phyloP scores from a whole-genome alignment of 768 basidiomycete genomes.

The Suillus subalutaceus region DNA sequence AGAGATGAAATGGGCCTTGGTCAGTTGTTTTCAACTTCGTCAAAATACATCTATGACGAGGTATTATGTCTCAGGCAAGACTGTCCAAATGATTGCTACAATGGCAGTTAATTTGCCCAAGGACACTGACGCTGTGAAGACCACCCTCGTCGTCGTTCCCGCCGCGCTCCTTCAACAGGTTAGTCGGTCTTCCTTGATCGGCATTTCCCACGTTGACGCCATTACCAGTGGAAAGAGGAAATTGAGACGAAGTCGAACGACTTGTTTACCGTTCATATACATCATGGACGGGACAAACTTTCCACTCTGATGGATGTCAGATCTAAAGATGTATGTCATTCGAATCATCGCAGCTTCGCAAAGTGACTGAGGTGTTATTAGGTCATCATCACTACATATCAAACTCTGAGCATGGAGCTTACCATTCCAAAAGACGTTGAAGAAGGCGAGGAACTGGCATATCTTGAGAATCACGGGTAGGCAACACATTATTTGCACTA shows the following conservation, averaged over 20 bases:
- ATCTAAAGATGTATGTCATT: constrained; percentile 50
- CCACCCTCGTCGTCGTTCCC: constrained; percentile 77
- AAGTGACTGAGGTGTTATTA: constrained; percentile 28
- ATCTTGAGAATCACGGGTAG: constrained; percentile 54
- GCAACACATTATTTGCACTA: constrained; percentile 12
- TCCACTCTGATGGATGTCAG: constrained; percentile 54
- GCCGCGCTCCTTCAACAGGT: constrained; percentile 76
- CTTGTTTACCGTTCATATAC: constrained; percentile 63
- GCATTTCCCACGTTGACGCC: not conserved
- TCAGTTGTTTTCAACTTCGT: constrained; percentile 5
- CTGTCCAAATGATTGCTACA: constrained; percentile 79
- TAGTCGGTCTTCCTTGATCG: constrained; percentile 12
- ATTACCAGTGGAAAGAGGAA: constrained; percentile 69
- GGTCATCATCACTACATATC: constrained; percentile 79
- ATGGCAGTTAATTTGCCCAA: constrained; percentile 69
- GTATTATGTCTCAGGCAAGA: constrained; percentile 51
- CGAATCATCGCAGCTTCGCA: constrained; percentile 4
- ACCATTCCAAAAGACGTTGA: constrained; percentile 51
- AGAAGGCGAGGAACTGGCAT: constrained; percentile 48
- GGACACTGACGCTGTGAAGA: constrained; percentile 46
- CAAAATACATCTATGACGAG: constrained; percentile 6
- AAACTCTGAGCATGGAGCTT: constrained; percentile 67
- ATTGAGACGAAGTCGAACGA: constrained; percentile 68
- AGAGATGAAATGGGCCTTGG: constrained; percentile 77
- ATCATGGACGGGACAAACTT: constrained; percentile 73